Base-by-base conservation (phyloP, 192 early-diverging fungal species). In the Borealophlyctis nickersoniae region DNA sequence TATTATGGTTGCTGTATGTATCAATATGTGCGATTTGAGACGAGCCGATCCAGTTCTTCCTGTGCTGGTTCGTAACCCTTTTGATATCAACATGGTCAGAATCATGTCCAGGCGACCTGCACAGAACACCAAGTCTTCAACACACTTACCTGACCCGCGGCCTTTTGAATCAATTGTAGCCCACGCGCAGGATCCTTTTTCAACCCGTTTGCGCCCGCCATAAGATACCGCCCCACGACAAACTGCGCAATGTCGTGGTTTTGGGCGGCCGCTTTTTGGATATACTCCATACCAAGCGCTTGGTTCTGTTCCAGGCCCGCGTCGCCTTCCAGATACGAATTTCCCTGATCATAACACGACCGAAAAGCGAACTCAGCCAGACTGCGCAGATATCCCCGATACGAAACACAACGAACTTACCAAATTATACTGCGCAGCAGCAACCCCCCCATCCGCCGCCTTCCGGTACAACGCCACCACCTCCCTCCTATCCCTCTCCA, bases 401-500 rank as follows among this genome's bases (percentile, higher is more conserved):
- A n/a, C n/a, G n/a, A n/a, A n/a, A n/a, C n/a, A n/a, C n/a, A n/a
- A n/a, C n/a, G n/a, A n/a, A 45, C 39, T 13, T 45, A 45, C 39
- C 39, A 45, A 45, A 7, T 45, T 19, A 45, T 13, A 45, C 19
- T 45, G 39, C 9, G 39, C 39, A 45, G 7, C 39, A 19, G 19
- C 19, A 45, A 13, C 39, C 9, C 39, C 39, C 19, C 39, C 39
- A 13, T 61, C 49, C 31, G 39, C 60, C 9, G 60, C 36, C 52
- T 52, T 61, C 51, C 51, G 45, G 39, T 52, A 64, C 14, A 4
- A 32, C 4, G 29, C 36, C 4, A 16, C 13, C 34, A 27, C 62
- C 56, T n/a, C n/a, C 39, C 39, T 19, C 9, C 7, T 19, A 36
- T 58, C 56, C 30, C 34, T 58, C 56, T 58, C 56, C 11, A 58